phyloP scores from a whole-genome alignment of 164 flowering plant species.

The Chimonanthus praecox region DNA sequence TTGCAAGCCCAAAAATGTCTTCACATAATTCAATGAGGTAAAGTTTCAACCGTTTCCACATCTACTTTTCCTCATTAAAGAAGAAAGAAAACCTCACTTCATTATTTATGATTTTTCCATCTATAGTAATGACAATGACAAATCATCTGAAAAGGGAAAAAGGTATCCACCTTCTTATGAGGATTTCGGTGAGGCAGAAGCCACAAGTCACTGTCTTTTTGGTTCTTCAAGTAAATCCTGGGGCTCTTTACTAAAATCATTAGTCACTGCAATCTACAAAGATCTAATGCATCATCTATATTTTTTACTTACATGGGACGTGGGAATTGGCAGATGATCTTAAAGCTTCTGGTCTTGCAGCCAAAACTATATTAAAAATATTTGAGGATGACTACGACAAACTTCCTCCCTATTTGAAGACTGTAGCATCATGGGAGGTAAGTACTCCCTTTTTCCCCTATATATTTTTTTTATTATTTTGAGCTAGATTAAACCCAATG shows the following conservation, averaged over 20 bases:
- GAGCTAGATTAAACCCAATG: too few relatives aligned
- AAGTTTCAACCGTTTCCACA: not conserved
- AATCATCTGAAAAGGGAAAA: slow-evolving; percentile 1
- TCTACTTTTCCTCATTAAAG: not conserved
- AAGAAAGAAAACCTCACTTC: not conserved
- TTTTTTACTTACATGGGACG: not conserved
- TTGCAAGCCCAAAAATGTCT: slow-evolving; percentile 6
- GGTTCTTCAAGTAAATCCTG: not conserved
- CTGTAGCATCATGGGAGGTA: slow-evolving; percentile 86
- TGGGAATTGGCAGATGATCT: slow-evolving; percentile 20
- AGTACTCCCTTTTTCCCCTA: not conserved
- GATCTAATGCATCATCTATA: not conserved
- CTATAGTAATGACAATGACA: slow-evolving; percentile 8
- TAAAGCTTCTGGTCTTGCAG: slow-evolving; percentile 18
- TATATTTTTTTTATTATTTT: not conserved
- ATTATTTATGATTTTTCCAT: not conserved
- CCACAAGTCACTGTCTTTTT: slow-evolving; percentile 14
- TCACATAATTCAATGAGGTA: slow-evolving; percentile 11
- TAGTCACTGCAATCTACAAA: not conserved
- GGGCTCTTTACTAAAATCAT: not conserved
- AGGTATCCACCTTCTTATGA: slow-evolving; percentile 8
- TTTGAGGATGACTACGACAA: slow-evolving; percentile 60
- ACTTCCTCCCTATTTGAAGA: slow-evolving; percentile 73
- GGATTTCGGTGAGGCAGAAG: slow-evolving; percentile 16
- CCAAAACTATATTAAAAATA: slow-evolving; percentile 25